Evolutionary conservation across 2,329 filamentous ascomycete species (phyloP).

Genomic region (Thielaviopsis euricoi): DNA sequence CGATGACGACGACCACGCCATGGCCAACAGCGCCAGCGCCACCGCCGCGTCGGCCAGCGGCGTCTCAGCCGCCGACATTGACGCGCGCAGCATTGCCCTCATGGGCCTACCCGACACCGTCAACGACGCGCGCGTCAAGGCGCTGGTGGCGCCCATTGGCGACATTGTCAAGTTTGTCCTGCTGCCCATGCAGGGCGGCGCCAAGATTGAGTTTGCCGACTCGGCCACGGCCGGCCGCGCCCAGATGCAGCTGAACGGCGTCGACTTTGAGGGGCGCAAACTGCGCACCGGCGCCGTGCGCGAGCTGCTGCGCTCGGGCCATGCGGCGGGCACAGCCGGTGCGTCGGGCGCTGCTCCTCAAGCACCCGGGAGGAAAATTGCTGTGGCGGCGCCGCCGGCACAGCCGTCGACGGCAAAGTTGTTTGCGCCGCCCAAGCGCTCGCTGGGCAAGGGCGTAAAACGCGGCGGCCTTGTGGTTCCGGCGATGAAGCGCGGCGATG

Average conservation of each 20-base stretch:
- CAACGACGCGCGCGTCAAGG: slow-evolving; percentile 67
- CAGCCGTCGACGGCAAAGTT: slow-evolving; percentile 3
- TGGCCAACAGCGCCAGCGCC: slow-evolving; percentile 17
- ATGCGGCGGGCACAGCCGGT: not conserved
- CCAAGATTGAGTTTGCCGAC: slow-evolving; percentile 67
- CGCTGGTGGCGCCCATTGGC: slow-evolving; percentile 55
- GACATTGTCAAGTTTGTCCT: slow-evolving; percentile 59
- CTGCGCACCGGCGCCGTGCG: slow-evolving; percentile 37
- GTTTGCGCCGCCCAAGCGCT: slow-evolving; percentile 14
- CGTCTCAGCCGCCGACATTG: slow-evolving; percentile 22
- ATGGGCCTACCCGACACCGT: slow-evolving; percentile 84
- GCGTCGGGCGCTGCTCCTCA: not conserved
- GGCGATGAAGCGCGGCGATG: slow-evolving; percentile 22
- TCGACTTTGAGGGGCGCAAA: slow-evolving; percentile 35
- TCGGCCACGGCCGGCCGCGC: slow-evolving; percentile 57
- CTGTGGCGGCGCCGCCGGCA: not conserved
- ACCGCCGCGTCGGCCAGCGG: slow-evolving; percentile 9
- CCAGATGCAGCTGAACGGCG: slow-evolving; percentile 38
- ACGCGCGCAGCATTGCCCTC: slow-evolving; percentile 59
- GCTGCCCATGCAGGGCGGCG: slow-evolving; percentile 67
- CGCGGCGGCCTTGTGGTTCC: slow-evolving; percentile 25
- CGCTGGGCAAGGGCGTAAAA: slow-evolving; percentile 18
- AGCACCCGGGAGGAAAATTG: no score
- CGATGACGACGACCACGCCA: slow-evolving; percentile 13
- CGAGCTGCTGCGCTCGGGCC: slow-evolving; percentile 32